These are phyloP conservation scores for Wickerhamiella bombiphila DNA, from an alignment of 805 yeast species.

Conservation along the genomic window DNA sequence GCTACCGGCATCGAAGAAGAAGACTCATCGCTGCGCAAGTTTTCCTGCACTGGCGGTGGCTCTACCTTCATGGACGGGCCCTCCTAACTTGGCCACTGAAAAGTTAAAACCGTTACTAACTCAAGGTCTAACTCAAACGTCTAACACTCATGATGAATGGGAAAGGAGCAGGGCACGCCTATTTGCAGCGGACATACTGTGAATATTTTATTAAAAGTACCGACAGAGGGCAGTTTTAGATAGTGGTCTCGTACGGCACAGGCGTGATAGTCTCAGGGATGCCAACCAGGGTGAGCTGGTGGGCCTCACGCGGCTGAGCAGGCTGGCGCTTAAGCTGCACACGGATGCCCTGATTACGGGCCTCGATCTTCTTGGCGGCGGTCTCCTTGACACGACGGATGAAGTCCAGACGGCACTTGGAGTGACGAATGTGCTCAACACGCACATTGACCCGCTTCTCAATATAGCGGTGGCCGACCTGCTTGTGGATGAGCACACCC, in stretches of 20 bases:
- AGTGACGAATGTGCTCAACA: conserved; percentile 98
- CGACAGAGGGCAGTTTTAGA: conserved; percentile 35
- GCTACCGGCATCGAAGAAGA: conserved; percentile 16
- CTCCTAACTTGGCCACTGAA: too few relatives aligned
- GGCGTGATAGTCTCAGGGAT: conserved; percentile 97
- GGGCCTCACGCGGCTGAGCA: conserved; percentile 90
- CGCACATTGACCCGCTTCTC: conserved; percentile 98
- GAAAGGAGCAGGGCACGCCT: too few relatives aligned
- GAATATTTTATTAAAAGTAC: too few relatives aligned
- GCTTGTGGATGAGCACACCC: conserved; percentile 96
- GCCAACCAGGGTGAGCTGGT: conserved; percentile 69
- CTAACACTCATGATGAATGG: too few relatives aligned
- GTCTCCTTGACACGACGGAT: conserved; percentile 95
- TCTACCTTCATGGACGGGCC: conserved; percentile 1
- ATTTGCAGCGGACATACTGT: too few relatives aligned
- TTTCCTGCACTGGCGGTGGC: conserved; percentile 10
- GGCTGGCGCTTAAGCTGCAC: conserved; percentile 97
- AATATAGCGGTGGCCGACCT: conserved; percentile 96
- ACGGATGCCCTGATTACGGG: conserved; percentile 84
- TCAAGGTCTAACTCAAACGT: too few relatives aligned
- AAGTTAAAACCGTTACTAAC: too few relatives aligned
- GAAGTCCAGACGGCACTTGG: conserved; percentile 99
- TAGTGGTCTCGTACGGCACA: conserved; percentile 98
- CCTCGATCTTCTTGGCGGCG: conserved; percentile 87
- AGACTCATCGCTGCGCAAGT: conserved; percentile 17